These are phyloP conservation scores for Colletotrichum sp. DNA, from an alignment of 2,329 filamentous ascomycete species.

Conservation along the genomic window DNA sequence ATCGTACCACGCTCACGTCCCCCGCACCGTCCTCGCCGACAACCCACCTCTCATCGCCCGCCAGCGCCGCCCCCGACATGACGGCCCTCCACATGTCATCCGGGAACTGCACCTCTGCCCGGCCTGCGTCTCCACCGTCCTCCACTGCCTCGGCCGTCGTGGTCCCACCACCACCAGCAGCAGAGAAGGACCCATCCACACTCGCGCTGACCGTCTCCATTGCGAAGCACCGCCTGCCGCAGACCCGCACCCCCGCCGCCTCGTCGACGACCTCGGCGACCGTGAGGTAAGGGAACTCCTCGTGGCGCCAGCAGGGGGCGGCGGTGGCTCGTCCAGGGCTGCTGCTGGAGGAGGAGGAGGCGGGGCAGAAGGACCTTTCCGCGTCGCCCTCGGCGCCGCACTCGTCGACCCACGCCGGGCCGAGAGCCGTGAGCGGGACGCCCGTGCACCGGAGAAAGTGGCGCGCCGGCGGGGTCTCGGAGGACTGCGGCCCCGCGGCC, in stretches of 20 bases:
- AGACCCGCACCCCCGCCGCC: conserved; percentile 48
- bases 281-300: conserved; percentile 57
- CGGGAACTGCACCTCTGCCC: conserved; percentile 44
- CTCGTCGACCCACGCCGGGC: conserved; percentile 54
- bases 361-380: conserved; percentile 43
- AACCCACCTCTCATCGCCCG: conserved; percentile 66
- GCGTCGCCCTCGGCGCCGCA: conserved; percentile 49
- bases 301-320: conserved; percentile 59
- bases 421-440: conserved; percentile 55
- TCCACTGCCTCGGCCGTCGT: neutral
- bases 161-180: neutral
- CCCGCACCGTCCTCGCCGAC: conserved; percentile 60
- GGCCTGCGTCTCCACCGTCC: neutral
- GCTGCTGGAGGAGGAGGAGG: neutral
- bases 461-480: conserved; percentile 41
- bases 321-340: neutral
- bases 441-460: conserved; percentile 55
- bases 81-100: conserved; percentile 53
- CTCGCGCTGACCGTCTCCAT: conserved; percentile 51
- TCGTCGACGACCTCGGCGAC: conserved; percentile 50
- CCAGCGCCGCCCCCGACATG: conserved; percentile 57
- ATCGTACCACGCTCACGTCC: conserved; percentile 58
- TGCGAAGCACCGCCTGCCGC: conserved; percentile 52
- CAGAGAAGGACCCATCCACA: neutral
- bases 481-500: conserved; percentile 50